phyloP scores from a whole-genome alignment of 176 grass and related monocot species.

The Cymbopogon citratus region DNA sequence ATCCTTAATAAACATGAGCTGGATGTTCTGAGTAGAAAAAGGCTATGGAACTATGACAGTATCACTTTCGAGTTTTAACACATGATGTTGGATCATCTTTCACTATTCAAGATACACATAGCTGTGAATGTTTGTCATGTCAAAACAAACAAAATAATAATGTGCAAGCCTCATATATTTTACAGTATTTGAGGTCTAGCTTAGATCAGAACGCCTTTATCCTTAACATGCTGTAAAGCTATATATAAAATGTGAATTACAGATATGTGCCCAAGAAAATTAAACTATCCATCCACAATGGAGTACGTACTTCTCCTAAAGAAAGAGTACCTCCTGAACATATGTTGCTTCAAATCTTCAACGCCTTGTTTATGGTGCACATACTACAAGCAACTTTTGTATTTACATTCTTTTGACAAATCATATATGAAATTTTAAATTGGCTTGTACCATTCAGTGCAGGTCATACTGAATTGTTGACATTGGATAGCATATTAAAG shows the following conservation, averaged over 20 bases:
- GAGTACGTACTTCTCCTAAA: neutral
- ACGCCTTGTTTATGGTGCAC: neutral
- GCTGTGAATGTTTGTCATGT: neutral
- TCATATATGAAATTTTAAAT: neutral
- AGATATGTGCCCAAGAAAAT: neutral
- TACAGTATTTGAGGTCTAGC: neutral
- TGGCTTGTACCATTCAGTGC: neutral
- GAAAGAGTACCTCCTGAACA: neutral
- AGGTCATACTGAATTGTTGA: neutral
- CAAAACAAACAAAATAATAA: neutral
- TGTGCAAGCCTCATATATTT: neutral
- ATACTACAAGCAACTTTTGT: neutral
- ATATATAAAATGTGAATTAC: neutral
- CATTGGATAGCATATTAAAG: neutral
- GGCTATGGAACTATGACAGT: neutral
- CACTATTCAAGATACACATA: neutral
- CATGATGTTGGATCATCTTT: neutral
- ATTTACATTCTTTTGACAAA: neutral
- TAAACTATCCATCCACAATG: neutral
- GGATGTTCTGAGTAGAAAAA: neutral
- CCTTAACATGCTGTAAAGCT: neutral
- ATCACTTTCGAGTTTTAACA: neutral
- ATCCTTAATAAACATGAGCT: conserved; percentile 5
- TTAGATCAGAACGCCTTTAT: neutral
- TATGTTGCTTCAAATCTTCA: neutral